Evolutionary conservation across 2,329 filamentous ascomycete genomes (phyloP).

Genomic region (Chaetomiaceae sp.): DNA sequence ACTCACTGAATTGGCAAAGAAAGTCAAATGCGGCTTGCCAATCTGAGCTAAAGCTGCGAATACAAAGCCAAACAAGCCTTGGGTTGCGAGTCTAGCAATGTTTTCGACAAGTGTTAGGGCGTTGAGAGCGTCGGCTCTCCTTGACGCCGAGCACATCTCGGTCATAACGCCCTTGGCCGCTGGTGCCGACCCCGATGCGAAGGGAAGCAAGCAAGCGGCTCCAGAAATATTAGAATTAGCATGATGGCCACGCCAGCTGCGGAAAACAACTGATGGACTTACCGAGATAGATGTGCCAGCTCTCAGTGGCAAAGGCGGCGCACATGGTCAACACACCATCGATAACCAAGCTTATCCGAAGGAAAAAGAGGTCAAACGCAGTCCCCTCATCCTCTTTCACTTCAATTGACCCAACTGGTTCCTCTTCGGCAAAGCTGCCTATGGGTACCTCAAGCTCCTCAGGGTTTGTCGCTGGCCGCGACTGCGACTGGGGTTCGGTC

Average conservation of each 20-base stretch:
- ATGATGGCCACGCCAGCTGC: no score
- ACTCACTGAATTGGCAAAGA: conserved; percentile 62
- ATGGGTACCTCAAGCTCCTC: conserved; percentile 40
- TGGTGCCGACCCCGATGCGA: conserved; percentile 64
- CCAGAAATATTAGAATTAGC: neutral
- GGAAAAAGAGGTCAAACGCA: conserved; percentile 63
- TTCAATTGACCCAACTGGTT: conserved; percentile 37
- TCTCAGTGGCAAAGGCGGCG: conserved; percentile 56
- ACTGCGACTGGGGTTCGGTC: neutral
- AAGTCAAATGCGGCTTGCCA: conserved; percentile 58
- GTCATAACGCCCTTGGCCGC: conserved; percentile 71
- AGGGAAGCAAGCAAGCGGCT: conserved; percentile 60
- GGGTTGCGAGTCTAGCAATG: conserved; percentile 59
- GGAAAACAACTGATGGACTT: conserved; percentile 17
- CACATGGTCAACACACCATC: conserved; percentile 62
- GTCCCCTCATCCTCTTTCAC: conserved; percentile 45
- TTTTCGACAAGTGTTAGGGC: conserved; percentile 69
- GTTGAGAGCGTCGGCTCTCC: conserved; percentile 62
- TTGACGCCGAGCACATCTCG: conserved; percentile 59
- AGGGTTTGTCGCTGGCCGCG: conserved; percentile 34
- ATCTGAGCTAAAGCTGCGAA: conserved; percentile 60
- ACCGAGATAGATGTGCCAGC: conserved; percentile 66
- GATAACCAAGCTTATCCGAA: conserved; percentile 60
- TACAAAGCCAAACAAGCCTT: conserved; percentile 62
- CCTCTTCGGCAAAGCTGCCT: conserved; percentile 40